Evolutionary conservation across 345 rosid species (phyloP).

Genomic region (Heritiera fomes): DNA sequence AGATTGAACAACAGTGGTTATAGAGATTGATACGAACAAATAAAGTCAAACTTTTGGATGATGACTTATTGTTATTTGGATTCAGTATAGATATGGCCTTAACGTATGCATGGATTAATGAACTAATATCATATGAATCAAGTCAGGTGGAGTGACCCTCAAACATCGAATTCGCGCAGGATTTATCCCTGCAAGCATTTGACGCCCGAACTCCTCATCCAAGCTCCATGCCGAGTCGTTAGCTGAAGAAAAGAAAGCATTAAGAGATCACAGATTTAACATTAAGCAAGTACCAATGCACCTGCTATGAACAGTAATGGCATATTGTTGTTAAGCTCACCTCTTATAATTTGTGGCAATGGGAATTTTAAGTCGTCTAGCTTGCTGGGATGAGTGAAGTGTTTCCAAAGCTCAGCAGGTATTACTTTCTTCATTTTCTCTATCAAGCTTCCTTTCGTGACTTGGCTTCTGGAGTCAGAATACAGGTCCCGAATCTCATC

Average conservation of each 20-base stretch:
- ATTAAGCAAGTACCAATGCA: constrained; percentile 4
- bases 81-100: too few species aligned
- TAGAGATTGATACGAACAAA: too few species aligned
- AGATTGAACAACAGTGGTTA: too few species aligned
- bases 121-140: neutral
- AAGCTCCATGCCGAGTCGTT: constrained; percentile 51
- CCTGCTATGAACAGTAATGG: neutral
- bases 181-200: constrained; percentile 71
- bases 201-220: constrained; percentile 59
- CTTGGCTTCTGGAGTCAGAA: constrained; percentile 32
- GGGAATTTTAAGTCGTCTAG: constrained; percentile 37
- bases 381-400: constrained; percentile 28
- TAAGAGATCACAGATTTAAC: too few species aligned
- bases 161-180: constrained; percentile 49
- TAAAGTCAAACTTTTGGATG: too few species aligned
- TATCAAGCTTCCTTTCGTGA: constrained; percentile 19
- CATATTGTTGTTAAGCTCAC: constrained; percentile 29
- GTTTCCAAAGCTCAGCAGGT: constrained; percentile 31
- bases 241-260: constrained; percentile 28
- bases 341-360: constrained; percentile 51
- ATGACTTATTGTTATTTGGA: too few species aligned
- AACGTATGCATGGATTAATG: neutral
- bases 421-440: constrained; percentile 40
- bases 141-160: constrained; percentile 38
- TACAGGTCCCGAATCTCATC: constrained; percentile 49